phyloP scores from a whole-genome alignment of 225 moss, liverwort and hornwort genomes.

The Physcomitrellopsis africana region DNA sequence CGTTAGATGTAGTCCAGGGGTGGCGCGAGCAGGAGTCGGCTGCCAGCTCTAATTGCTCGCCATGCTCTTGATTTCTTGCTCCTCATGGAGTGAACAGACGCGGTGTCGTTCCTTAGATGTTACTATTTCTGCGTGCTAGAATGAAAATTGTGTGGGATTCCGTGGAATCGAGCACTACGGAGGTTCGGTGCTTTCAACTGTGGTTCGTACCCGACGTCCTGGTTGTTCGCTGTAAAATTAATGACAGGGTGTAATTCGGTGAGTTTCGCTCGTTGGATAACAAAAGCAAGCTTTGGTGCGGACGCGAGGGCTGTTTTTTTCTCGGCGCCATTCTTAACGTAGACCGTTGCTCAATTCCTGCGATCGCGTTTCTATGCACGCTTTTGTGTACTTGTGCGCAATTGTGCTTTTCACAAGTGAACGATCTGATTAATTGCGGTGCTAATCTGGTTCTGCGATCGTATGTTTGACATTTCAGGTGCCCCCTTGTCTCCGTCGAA shows the following conservation, averaged over 20 bases:
- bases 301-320: background rate
- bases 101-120: slow-evolving; percentile 32
- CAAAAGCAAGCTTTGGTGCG: slow-evolving; percentile 13
- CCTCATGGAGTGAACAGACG: slow-evolving; percentile 33
- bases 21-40: slow-evolving; percentile 24
- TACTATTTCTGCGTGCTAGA: slow-evolving; percentile 42
- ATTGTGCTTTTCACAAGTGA: slow-evolving; percentile 12
- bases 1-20: slow-evolving; percentile 36
- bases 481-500: slow-evolving; percentile 48
- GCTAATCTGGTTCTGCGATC: slow-evolving; percentile 42
- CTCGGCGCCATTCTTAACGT: slow-evolving; percentile 17
- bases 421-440: slow-evolving; percentile 29
- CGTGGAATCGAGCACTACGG: slow-evolving; percentile 40
- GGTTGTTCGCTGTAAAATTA: slow-evolving; percentile 22
- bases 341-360: slow-evolving; percentile 16
- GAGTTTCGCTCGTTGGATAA: slow-evolving; percentile 29
- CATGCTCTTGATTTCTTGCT: slow-evolving; percentile 50
- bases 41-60: slow-evolving; percentile 50
- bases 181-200: slow-evolving; percentile 33
- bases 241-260: slow-evolving; percentile 37
- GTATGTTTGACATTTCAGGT: slow-evolving; percentile 47
- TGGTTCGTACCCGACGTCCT: slow-evolving; percentile 16
- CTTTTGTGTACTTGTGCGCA: slow-evolving; percentile 12
- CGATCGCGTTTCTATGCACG: slow-evolving; percentile 13
- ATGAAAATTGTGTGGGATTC: slow-evolving; percentile 31